Base-by-base conservation (phyloP, 1,139 yeast species). In the Scheffersomyces segobiensis region DNA sequence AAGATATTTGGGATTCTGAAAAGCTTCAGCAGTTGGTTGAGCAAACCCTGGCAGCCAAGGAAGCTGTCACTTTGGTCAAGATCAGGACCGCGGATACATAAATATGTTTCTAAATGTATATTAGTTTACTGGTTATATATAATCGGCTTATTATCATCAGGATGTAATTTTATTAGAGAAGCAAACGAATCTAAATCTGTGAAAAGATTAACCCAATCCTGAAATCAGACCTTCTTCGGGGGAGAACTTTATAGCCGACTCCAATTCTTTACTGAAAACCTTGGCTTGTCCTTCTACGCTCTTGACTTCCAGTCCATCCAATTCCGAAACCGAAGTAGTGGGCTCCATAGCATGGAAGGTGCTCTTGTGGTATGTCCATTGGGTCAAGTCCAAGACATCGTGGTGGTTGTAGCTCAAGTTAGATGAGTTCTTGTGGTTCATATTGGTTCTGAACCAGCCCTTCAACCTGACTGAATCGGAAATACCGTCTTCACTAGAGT, bases 61-160 rank as follows among this genome's bases (percentile, higher is more conserved):
- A 81, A 53, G 86, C 91, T 2, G 71, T 88, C 5, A 76, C 86
- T 5, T 84, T 88, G 63, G 64, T 87, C 46, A 57, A 57, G 14
- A 49, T 63, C 21, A 64, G 62, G 54, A 51, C 42, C 17, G 42
- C 12, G 42, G 42, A 32, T 32, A 32, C 42, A 32, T 32, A 32
- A 32, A 32, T 12, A 5, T 32, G 42, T 32, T 3, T 24, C 32
- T 24, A 24, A 32, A 32, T 32, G 42, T 32, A 32, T 32, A 32
- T 32, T 32, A 32, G 42, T 32, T 32, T 32, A 32, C 42, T 32
- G 42, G 17, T 32, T 32, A 32, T 32, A 32, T 32, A 32, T 32
- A 48, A 46, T 49, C n/a, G 26, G 14, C 18, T 48, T 19, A 49
- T 50, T 46, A 53, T 19, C 20, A 51, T 49, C 42, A 26, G 52